phyloP scores from a whole-genome alignment of 75 land plant genomes.

The Ceratopteris richardii region DNA sequence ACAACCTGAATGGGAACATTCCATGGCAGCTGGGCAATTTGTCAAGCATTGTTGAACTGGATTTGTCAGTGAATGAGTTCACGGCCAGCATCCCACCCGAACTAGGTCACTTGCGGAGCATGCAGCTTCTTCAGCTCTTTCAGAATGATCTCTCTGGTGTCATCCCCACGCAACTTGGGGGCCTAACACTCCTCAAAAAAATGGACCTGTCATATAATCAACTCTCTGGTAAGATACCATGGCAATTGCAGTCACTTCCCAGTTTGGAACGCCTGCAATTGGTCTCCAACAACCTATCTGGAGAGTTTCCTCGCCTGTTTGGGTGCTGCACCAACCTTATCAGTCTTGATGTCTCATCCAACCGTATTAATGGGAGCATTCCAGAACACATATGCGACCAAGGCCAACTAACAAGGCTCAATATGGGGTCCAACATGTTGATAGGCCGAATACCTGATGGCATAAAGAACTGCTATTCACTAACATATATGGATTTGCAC shows the following conservation, averaged over 20 bases:
- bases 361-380: constrained; percentile 19
- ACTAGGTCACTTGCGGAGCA: not conserved
- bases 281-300: constrained; percentile 10
- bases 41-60: constrained; percentile 14
- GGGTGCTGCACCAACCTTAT: constrained; percentile 6
- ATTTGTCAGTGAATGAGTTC: constrained; percentile 11
- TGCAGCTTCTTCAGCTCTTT: not conserved
- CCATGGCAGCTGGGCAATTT: constrained; percentile 14
- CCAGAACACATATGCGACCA: constrained; percentile 5
- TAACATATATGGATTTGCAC: not conserved
- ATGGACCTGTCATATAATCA: constrained; percentile 8
- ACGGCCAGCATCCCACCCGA: constrained; percentile 13
- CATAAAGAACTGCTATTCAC: not conserved
- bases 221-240: constrained; percentile 7
- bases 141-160: constrained; percentile 1
- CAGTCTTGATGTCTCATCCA: constrained; percentile 10
- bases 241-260: constrained; percentile 1
- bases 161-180: constrained; percentile 6
- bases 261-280: not conserved
- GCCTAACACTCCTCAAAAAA: not conserved
- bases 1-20: constrained; percentile 11
- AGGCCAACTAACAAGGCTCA: not conserved
- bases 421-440: not conserved
- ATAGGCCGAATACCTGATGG: not conserved
- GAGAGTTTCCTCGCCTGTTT: constrained; percentile 13